Conservation (phyloP, 2,329 filamentous ascomycete species). For the Davidsoniella virescens region DNA sequence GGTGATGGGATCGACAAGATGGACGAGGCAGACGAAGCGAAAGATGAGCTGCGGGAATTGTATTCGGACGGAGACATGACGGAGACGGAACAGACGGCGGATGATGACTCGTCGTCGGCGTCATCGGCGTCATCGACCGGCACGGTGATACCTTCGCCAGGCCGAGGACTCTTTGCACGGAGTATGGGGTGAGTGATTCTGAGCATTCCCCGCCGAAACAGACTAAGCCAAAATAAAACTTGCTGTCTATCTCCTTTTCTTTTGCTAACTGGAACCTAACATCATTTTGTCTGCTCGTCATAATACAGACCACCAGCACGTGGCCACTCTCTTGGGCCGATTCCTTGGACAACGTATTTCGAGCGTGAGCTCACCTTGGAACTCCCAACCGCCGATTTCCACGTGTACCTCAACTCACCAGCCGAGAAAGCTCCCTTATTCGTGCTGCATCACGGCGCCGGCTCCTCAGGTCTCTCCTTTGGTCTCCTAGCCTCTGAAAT, state of each 20-base stretch:
- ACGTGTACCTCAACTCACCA: slow-evolving; percentile 79
- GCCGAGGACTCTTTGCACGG: slow-evolving; percentile 56
- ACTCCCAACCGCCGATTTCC: slow-evolving; percentile 34
- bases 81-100: slow-evolving; percentile 19
- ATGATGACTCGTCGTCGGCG: slow-evolving; percentile 45
- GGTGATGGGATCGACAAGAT: not conserved
- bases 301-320: slow-evolving; percentile 13
- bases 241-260: too few relatives aligned
- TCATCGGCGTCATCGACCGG: slow-evolving; percentile 77
- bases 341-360: slow-evolving; percentile 83
- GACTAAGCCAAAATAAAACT: too few relatives aligned
- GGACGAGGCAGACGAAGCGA: not conserved
- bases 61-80: not conserved
- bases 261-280: too few relatives aligned
- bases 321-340: slow-evolving; percentile 43
- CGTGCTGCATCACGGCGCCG: slow-evolving; percentile 87
- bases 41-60: not conserved
- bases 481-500: slow-evolving; percentile 66
- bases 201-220: not conserved
- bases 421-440: slow-evolving; percentile 62
- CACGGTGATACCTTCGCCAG: slow-evolving; percentile 69
- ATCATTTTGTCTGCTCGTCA: too few relatives aligned
- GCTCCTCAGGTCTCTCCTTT: slow-evolving; percentile 85
- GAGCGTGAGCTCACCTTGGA: slow-evolving; percentile 68
- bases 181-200: slow-evolving; percentile 42